Evolutionary conservation across 441 rosid genomes (phyloP).

Genomic region (Arabidopsis hybrid): DNA sequence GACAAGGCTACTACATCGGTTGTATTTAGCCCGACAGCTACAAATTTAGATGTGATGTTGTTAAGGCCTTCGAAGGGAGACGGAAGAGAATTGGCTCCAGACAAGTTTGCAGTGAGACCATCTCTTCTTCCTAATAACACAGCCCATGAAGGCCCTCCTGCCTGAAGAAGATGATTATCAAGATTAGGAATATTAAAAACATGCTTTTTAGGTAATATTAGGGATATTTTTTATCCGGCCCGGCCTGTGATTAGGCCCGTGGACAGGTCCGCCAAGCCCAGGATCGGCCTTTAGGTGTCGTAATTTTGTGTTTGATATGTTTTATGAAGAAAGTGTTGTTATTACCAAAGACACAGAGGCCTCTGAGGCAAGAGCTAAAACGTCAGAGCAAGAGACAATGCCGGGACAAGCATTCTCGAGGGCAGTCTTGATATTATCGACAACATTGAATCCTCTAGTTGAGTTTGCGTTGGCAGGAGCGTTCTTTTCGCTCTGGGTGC

Average conservation of each 20-base stretch:
- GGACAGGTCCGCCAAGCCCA: too few species aligned
- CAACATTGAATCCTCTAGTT: slow-evolving; percentile 54
- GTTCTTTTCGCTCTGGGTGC: slow-evolving; percentile 56
- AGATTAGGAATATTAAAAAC: too few species aligned
- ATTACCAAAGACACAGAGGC: slow-evolving; percentile 57
- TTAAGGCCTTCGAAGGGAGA: slow-evolving; percentile 51
- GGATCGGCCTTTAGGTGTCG: too few species aligned
- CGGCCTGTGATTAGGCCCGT: background rate
- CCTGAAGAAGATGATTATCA: slow-evolving; percentile 46
- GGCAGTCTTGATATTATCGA: slow-evolving; percentile 59
- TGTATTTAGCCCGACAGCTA: slow-evolving; percentile 57
- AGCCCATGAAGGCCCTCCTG: slow-evolving; percentile 71
- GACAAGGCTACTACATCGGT: slow-evolving; percentile 68
- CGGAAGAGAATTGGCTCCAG: slow-evolving; percentile 54
- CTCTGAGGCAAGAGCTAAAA: slow-evolving; percentile 64
- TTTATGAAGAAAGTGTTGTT: background rate
- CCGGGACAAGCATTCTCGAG: slow-evolving; percentile 66
- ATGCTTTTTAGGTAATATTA: too few species aligned
- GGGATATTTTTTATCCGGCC: background rate
- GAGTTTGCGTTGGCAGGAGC: slow-evolving; percentile 48
- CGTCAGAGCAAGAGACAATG: slow-evolving; percentile 70
- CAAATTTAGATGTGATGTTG: slow-evolving; percentile 49
- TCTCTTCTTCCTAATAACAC: slow-evolving; percentile 74
- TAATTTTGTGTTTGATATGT: background rate
- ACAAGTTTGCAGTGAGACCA: slow-evolving; percentile 47